Percentiles rank a stretch among this genome's conserved stretches.
Conservation (phyloP, 225 moss, liverwort and hornwort genomes). For the Ulota crispa region DNA sequence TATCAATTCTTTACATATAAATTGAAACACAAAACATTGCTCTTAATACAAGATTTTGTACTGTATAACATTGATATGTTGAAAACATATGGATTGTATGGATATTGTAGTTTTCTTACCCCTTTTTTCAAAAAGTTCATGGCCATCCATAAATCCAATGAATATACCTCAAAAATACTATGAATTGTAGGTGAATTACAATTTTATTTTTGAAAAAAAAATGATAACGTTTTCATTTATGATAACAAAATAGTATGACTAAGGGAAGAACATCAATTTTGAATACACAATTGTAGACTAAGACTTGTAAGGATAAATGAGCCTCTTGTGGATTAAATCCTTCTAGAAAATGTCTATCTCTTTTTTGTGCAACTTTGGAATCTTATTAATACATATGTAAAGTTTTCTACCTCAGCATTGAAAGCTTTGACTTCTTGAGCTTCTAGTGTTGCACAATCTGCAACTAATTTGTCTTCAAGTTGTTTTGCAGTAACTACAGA, state of each 20-base stretch:
- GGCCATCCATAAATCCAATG: too few species aligned
- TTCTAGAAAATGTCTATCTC: neutral
- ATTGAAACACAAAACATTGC: fast-evolving
- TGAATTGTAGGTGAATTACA: too few species aligned
- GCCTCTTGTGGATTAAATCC: fast-evolving
- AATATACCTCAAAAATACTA: too few species aligned
- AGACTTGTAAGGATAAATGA: fast-evolving
- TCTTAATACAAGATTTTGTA: too few species aligned
- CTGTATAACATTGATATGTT: too few species aligned
- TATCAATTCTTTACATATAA: too few species aligned
- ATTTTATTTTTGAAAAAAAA: neutral
- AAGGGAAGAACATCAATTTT: neutral
- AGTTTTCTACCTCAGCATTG: slow-evolving; percentile 37
- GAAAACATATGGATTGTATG: too few species aligned
- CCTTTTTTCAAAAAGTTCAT: too few species aligned
- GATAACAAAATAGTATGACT: neutral
- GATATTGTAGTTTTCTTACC: too few species aligned
- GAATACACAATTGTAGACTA: neutral
- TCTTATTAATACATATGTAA: too few species aligned
- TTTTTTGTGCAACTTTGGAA: fast-evolving
- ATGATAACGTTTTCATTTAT: neutral
- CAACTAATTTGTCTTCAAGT: slow-evolving; percentile 50
- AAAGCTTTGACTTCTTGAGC: slow-evolving; percentile 43
- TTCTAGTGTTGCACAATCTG: slow-evolving; percentile 48
- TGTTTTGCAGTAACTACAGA: slow-evolving; percentile 46